These are phyloP conservation scores for Dujonia santamariae DNA, from an alignment of 1,139 yeast genomes.

Conservation along the genomic window DNA sequence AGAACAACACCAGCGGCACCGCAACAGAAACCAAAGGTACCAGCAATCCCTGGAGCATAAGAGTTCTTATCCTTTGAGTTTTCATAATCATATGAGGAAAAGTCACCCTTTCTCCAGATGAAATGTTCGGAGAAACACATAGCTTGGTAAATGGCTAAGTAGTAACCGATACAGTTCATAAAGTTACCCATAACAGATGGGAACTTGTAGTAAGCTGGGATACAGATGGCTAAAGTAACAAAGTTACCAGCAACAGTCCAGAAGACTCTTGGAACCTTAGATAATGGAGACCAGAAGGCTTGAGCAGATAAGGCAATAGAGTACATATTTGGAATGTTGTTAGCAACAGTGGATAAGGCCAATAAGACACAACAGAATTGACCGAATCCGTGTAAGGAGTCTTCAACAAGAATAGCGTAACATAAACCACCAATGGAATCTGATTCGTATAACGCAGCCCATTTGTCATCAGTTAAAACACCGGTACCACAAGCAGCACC, in stretches of 20 bases:
- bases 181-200: slow-evolving; percentile 73
- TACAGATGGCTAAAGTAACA: slow-evolving; percentile 77
- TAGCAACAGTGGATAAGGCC: slow-evolving; percentile 82
- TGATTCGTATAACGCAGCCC: slow-evolving; percentile 50
- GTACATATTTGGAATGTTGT: slow-evolving; percentile 91
- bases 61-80: slow-evolving; percentile 54
- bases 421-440: slow-evolving; percentile 79
- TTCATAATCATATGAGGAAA: slow-evolving; percentile 57
- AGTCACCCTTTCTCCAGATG: slow-evolving; percentile 63
- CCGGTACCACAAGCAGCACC: slow-evolving; percentile 91
- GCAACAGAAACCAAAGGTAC: slow-evolving; percentile 70
- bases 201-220: slow-evolving; percentile 80
- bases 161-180: slow-evolving; percentile 88
- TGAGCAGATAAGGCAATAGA: slow-evolving; percentile 84
- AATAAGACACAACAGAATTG: slow-evolving; percentile 82
- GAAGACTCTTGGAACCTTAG: slow-evolving; percentile 70
- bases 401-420: slow-evolving; percentile 69
- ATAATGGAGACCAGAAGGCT: slow-evolving; percentile 71
- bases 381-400: slow-evolving; percentile 85
- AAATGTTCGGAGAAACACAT: slow-evolving; percentile 76
- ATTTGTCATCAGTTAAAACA: slow-evolving; percentile 39
- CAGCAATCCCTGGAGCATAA: slow-evolving; percentile 77
- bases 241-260: slow-evolving; percentile 81
- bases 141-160: slow-evolving; percentile 81
- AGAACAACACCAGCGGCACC: slow-evolving; percentile 84